Evolutionary conservation across 2,329 filamentous ascomycete species (phyloP), one percentile per base, ranked within the genome.

Genomic region (Trichoderma breve): DNA sequence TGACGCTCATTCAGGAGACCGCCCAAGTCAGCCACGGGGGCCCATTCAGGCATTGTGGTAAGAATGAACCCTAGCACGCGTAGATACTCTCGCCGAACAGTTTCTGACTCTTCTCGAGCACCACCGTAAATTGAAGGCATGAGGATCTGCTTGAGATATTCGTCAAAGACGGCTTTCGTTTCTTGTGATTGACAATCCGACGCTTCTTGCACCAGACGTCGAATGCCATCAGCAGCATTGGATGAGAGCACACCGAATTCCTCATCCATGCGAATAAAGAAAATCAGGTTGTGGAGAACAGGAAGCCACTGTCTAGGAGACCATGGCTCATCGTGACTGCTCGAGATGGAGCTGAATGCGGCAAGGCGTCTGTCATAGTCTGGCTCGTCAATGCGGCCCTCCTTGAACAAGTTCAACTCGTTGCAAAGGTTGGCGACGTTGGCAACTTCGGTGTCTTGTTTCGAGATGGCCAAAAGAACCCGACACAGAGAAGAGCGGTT

Each of bases 201-300:
- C 3, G 87, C 86, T 62, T 88, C 86, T 75, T 93, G 88, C 39
- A 97, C 86, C 77, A 98, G 96, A 66, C 91, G 88, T 76, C 92
- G 92, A 51, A 99, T 83, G 6, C 90, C 89, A 77, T 95, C 92
- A 0, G 94, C 93, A 7, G 96, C 93, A 79, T 95, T 98, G 2
- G 88, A 86, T 0, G 89, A 86, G 15, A 97, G 84, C 63, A 98
- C 93, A 60, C 93, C 93, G 74, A 97, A 91, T 79, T 99, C 96
- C 74, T 97, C 94, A 70, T 94, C 91, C 74, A 95, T 90, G 75
- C 90, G 91, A 74, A 98, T 91, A 78, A 92, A 96, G 81, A 91
- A 98, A 2, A 97, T 86, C 84, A 97, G 88, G 78, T 98, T 99
- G 82, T 95, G 92, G 12, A 98, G 83, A 24, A 99, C 82, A 6